Evolutionary conservation across 257 asterid genomes (phyloP), one percentile per base, ranked within the genome.

Genomic region (Apocynum venetum): DNA sequence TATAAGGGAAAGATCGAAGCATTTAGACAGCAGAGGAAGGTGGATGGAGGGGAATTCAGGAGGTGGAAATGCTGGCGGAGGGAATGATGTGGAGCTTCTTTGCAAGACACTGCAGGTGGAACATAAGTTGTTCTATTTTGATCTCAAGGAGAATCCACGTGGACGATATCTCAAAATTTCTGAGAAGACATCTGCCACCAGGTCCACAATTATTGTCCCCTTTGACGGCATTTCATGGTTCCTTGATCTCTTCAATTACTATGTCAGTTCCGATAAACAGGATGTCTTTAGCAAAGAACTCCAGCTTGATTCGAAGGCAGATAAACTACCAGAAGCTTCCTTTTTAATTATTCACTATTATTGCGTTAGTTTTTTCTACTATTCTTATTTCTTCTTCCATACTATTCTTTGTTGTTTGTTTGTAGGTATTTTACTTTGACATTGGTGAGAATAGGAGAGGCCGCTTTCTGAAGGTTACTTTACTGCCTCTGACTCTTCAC

Each of bases 371-470:
- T 6, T 77, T 41, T 78, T 43, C 13, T 43, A 12, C 57, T 76
- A 47, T 14, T 38, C 63, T 46, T 64, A 4, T 38, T 51, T 31
- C 61, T 43, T 43, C 72, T 72, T 9, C 73, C 13, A 4, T 49
- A 47, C 46, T 6, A 14, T 60, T 25, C 38, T 59, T 4, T 13
- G 49, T 14, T 55, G n/a, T 11, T 73, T 63, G 40, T 43, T 69
- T 80, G 87, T 89, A 94, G 98, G 96, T 93, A 47, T 95, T 95
- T 76, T 95, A 95, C 81, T 95, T 95, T 68, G 98, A 95, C 77
- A 90, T 93, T 51, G 98, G 98, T 31, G 98, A 95, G 87, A 95
- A 93, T 80, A 82, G 98, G 84, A 90, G 97, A 89, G 98, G 98
- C 13, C 96, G 98, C 67, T 95, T 95, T 82, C 97, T 95, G 73